Evolutionary conservation across 1,139 yeast species (phyloP), one percentile per base, ranked within the genome.

Genomic region (Lodderomyces oxycetoniae): DNA sequence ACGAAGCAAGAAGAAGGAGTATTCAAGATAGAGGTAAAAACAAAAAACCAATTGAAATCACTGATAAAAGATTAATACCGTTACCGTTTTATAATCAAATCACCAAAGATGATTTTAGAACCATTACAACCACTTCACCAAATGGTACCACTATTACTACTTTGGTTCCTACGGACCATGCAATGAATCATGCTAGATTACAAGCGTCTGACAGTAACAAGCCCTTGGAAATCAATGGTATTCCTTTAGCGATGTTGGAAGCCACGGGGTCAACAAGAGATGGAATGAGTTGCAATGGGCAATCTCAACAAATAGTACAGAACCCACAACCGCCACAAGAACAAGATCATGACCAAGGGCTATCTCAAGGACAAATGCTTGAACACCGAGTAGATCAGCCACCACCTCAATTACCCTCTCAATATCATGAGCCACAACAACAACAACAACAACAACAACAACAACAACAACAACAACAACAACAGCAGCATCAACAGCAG

Each of bases 1-100:
- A 89, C 56, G 96, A 89, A 53, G 96, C 96, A 0, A 69, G 95
- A 54, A 69, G 96, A 52, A 65, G 95, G 40, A 77, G 80, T 12
- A 55, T 76, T 34, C 64, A 71, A 17, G 76, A 66, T 35, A 74
- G 73, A 34, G 58, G 55, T 35, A 53, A 59, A 31, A 65, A 64
- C 2, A 15, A 48, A 47, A 38, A 44, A 12, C 30, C 20, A 3
- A 39, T 36, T 10, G 33, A 37, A 20, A 41, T 38, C 17, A 32
- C 37, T 12, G 46, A 45, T 22, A 45, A 50, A 31, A 59, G 59
- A 44, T 71, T 82, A 2, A 71, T 77, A 7, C 96, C 96, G 4
- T 63, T 88, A 31, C 96, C 96, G n/a, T 84, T 88, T 52, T 88
- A 87, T 57, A 86, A 85, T 52, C 95, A 87, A 55, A 88, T 88